A percentile compares a stretch with the other conserved stretches of the same genome.
phyloP scores from a whole-genome alignment of 768 basidiomycete species.

The Stropharia rugosoannulata region DNA sequence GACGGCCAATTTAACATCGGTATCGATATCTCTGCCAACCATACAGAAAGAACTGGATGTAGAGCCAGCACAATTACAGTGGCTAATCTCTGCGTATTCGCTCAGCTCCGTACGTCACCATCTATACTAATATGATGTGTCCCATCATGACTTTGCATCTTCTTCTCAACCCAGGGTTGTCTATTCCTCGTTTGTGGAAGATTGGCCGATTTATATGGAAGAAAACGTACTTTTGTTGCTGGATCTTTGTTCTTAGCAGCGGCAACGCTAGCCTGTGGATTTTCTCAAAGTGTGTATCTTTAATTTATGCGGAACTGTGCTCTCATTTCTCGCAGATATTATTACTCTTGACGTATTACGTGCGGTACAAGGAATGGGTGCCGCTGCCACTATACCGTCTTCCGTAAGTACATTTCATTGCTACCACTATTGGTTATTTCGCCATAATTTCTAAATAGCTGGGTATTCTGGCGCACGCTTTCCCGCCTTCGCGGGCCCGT shows the following conservation, averaged over 20 bases:
- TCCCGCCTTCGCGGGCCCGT: conserved; percentile 64
- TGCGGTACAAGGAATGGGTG: too few relatives aligned
- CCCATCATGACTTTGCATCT: not conserved
- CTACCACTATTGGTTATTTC: not conserved
- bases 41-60: not conserved
- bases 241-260: not conserved
- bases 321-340: too few relatives aligned
- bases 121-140: not conserved
- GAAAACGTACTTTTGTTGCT: not conserved
- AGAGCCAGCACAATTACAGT: not conserved
- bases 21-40: conserved; percentile 1
- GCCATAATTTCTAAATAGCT: conserved; percentile 38
- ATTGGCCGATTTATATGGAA: conserved; percentile 3
- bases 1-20: conserved; percentile 1
- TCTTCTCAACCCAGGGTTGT: not conserved
- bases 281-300: not conserved
- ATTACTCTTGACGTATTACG: too few relatives aligned
- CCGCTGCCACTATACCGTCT: too few relatives aligned
- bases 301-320: too few relatives aligned
- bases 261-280: conserved; percentile 2
- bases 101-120: not conserved
- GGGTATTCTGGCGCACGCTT: conserved; percentile 80
- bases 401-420: not conserved
- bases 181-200: conserved; percentile 1
- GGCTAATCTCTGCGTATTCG: conserved; percentile 2